These are phyloP conservation scores for Candida ficus DNA, from an alignment of 805 yeast species.

Conservation along the genomic window DNA sequence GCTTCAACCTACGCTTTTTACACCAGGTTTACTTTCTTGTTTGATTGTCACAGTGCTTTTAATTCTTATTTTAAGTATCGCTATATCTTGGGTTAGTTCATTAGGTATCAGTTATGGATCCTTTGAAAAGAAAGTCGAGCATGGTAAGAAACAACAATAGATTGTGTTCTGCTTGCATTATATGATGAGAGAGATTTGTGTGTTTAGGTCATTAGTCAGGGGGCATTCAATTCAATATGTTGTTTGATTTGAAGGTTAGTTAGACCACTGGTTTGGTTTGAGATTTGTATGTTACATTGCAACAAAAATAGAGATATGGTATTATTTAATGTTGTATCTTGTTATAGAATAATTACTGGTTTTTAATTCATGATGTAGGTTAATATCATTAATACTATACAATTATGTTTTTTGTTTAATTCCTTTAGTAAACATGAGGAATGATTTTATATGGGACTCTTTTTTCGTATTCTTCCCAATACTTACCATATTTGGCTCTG, in stretches of 20 bases:
- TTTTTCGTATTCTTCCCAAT: conserved; percentile 79
- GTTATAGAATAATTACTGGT: too few relatives aligned
- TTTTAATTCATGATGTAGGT: background rate
- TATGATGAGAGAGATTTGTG: too few relatives aligned
- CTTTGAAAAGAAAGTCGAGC: conserved; percentile 60
- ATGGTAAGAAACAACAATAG: conserved; percentile 7
- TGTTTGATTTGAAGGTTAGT: background rate
- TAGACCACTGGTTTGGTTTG: conserved; percentile 3
- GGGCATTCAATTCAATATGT: too few relatives aligned
- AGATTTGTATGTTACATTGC: background rate
- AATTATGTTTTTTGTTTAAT: too few relatives aligned
- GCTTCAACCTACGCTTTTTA: conserved; percentile 45
- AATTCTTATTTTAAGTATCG: conserved; percentile 49
- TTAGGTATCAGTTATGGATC: conserved; percentile 78
- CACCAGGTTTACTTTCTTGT: conserved; percentile 78
- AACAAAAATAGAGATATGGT: background rate
- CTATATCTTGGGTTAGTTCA: conserved; percentile 66
- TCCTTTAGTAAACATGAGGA: conserved; percentile 71
- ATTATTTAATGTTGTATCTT: background rate
- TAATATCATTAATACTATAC: background rate
- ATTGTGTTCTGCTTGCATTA: too few relatives aligned
- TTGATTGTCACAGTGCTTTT: conserved; percentile 61
- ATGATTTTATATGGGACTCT: conserved; percentile 85
- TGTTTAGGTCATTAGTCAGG: too few relatives aligned
- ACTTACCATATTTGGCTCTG: conserved; percentile 73